phyloP scores from a whole-genome alignment of 164 flowering plant genomes.

The Dillenia turbinata region DNA sequence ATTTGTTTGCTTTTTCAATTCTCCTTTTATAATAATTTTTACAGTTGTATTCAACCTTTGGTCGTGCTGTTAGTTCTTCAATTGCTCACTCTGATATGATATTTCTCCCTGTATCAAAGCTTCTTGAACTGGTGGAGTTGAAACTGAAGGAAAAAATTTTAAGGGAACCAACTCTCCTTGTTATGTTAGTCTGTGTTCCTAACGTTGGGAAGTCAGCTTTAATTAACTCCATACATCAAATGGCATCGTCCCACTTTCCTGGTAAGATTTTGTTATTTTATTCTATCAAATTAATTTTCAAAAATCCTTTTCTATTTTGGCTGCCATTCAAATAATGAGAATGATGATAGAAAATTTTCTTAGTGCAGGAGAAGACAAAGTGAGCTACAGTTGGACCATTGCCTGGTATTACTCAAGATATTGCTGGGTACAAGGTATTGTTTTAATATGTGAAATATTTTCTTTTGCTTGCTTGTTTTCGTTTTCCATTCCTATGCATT shows the following conservation, averaged over 20 bases:
- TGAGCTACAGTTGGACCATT: conserved; percentile 91
- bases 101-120: conserved; percentile 39
- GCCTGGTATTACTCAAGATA: conserved; percentile 98
- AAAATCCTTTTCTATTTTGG: not conserved
- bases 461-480: too few relatives aligned
- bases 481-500: not conserved
- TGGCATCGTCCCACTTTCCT: conserved; percentile 74
- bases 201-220: conserved; percentile 95
- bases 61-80: too few relatives aligned
- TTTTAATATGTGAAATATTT: not conserved
- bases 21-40: not conserved
- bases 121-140: conserved; percentile 75
- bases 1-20: not conserved
- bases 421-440: conserved; percentile 90
- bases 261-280: conserved; percentile 36
- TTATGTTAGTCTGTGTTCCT: conserved; percentile 97
- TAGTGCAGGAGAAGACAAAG: conserved; percentile 86
- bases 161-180: conserved; percentile 94
- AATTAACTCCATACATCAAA: conserved; percentile 81
- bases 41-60: not conserved
- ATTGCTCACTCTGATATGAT: not conserved
- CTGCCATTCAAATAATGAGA: not conserved
- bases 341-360: conserved; percentile 21
- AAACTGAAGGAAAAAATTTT: conserved; percentile 81
- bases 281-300: not conserved